A percentile compares a stretch with the other conserved stretches of the same genome.
Conservation (phyloP, 257 asterid genomes). For the Cynanchum wilfordii region DNA sequence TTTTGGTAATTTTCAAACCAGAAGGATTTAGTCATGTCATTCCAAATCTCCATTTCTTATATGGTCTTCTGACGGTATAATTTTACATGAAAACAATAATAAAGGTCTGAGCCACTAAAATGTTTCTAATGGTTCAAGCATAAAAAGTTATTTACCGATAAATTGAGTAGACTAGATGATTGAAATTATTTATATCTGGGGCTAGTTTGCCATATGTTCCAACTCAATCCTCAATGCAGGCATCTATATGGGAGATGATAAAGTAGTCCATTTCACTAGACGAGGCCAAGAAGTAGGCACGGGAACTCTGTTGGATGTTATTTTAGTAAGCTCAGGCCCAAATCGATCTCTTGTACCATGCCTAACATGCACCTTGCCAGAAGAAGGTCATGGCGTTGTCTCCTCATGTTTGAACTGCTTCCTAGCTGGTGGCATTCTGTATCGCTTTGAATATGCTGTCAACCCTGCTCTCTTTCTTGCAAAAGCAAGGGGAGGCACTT, state of each 20-base stretch:
- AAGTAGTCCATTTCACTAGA: slow-evolving; percentile 83
- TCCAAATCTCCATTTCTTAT: background rate
- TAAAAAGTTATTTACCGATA: background rate
- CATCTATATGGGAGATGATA: slow-evolving; percentile 69
- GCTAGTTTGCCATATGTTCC: background rate
- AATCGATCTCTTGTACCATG: slow-evolving; percentile 50
- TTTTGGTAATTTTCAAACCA: background rate
- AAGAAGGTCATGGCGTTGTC: slow-evolving; percentile 75
- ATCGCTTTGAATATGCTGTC: slow-evolving; percentile 79
- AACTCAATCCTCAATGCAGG: slow-evolving; percentile 34
- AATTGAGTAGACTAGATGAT: background rate
- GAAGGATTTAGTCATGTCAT: background rate
- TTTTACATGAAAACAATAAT: background rate
- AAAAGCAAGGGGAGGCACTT: slow-evolving; percentile 94
- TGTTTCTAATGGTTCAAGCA: background rate
- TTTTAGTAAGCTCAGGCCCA: slow-evolving; percentile 79
- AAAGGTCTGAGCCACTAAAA: background rate
- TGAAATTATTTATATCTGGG: background rate
- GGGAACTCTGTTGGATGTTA: slow-evolving; percentile 62
- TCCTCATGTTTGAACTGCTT: slow-evolving; percentile 81
- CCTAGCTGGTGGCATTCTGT: slow-evolving; percentile 82
- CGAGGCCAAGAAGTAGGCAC: slow-evolving; percentile 97
- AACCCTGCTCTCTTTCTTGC: slow-evolving; percentile 72
- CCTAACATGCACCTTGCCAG: slow-evolving; percentile 49
- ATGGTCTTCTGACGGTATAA: background rate